These are phyloP conservation scores for Populus alba DNA, from an alignment of 345 rosid species.

Conservation along the genomic window DNA sequence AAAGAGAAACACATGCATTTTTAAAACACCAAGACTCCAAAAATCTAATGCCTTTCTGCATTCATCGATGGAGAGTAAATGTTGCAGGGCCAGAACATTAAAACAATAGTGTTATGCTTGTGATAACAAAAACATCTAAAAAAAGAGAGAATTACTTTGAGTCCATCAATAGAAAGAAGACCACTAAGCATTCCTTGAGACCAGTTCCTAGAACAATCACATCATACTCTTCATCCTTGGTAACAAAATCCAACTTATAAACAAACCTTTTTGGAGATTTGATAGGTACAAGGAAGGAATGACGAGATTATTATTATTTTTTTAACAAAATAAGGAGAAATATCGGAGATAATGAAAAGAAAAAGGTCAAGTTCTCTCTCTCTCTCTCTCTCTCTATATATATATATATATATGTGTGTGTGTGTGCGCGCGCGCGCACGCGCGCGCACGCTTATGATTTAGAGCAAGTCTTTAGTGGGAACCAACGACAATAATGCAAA, in stretches of 20 bases:
- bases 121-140: not conserved
- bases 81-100: too few relatives aligned
- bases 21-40: not conserved
- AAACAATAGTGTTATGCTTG: too few relatives aligned
- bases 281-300: not conserved
- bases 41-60: not conserved
- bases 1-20: not conserved
- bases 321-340: not conserved
- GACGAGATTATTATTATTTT: not conserved
- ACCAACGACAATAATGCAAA: constrained; percentile 22
- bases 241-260: not conserved
- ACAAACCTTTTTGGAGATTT: not conserved
- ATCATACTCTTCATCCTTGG: constrained; percentile 92
- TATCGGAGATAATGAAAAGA: not conserved
- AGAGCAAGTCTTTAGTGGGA: constrained; percentile 44
- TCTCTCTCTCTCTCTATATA: not conserved
- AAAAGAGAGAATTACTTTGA: constrained; percentile 47
- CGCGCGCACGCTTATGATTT: too few relatives aligned
- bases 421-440: too few relatives aligned
- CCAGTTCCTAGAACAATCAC: constrained; percentile 96
- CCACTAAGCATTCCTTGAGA: constrained; percentile 94
- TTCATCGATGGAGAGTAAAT: too few relatives aligned
- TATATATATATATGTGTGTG: too few relatives aligned
- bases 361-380: not conserved
- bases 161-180: constrained; percentile 88